These are phyloP conservation scores for Laetiporus sulphureus DNA, from an alignment of 1,284 basidiomycete species.

Conservation along the genomic window DNA sequence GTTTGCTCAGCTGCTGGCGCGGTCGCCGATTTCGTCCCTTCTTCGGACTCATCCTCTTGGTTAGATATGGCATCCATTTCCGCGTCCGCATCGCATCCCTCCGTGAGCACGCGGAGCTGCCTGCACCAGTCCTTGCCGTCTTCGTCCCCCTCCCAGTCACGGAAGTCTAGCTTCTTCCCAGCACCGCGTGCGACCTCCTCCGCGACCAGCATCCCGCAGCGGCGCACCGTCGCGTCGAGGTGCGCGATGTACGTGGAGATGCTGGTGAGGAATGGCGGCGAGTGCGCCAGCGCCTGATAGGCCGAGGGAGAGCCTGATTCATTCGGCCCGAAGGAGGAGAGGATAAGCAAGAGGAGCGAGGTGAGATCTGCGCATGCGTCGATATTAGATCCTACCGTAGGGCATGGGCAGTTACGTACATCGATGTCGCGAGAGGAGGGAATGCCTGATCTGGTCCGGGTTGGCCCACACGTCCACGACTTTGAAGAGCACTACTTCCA, in stretches of 20 bases:
- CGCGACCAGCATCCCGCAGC: conserved; percentile 92
- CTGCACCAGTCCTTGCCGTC: conserved; percentile 66
- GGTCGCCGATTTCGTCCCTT: not conserved
- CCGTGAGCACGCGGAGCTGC: conserved; percentile 45
- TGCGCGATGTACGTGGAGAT: conserved; percentile 78
- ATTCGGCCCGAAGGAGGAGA: conserved; percentile 52
- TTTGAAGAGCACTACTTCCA: conserved; percentile 40
- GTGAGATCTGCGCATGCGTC: conserved; percentile 49
- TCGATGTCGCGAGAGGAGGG: conserved; percentile 59
- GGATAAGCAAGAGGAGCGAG: conserved; percentile 55
- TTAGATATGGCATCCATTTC: conserved; percentile 15
- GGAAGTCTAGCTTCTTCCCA: conserved; percentile 71
- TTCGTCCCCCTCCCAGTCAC: conserved; percentile 77
- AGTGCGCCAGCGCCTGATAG: conserved; percentile 40
- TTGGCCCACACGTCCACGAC: conserved; percentile 59
- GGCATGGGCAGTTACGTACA: conserved; percentile 37
- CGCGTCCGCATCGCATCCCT: conserved; percentile 44
- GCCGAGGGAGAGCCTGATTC: conserved; percentile 31
- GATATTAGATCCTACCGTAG: not conserved
- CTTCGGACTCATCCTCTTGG: conserved; percentile 9
- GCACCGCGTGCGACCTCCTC: conserved; percentile 65
- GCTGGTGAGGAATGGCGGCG: conserved; percentile 63
- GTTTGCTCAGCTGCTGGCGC: not conserved
- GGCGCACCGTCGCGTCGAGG: conserved; percentile 68
- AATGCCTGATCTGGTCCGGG: conserved; percentile 65